phyloP scores from a whole-genome alignment of 257 asterid genomes.

The Solanum gandarillasii region DNA sequence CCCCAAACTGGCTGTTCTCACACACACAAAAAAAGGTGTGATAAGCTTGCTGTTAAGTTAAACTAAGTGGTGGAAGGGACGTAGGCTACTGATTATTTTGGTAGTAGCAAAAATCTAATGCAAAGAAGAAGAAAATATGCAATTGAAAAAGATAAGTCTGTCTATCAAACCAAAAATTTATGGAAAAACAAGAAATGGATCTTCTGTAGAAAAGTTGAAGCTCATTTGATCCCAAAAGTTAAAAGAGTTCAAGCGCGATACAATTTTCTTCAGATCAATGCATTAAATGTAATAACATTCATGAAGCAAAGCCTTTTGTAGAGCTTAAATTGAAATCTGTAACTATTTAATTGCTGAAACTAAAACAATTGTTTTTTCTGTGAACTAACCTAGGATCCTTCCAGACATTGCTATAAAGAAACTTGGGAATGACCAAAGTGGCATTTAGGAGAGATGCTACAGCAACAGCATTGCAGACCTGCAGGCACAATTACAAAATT shows the following conservation, averaged over 20 bases:
- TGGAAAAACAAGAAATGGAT: not conserved
- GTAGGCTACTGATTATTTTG: not conserved
- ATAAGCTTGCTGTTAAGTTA: not conserved
- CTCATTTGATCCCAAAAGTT: not conserved
- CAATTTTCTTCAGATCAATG: not conserved
- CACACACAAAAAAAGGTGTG: not conserved
- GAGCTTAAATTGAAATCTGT: not conserved
- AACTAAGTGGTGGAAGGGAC: not conserved
- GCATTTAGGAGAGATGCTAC: constrained; percentile 85
- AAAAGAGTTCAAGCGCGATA: not conserved
- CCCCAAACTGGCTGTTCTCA: constrained; percentile 71
- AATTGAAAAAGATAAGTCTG: not conserved
- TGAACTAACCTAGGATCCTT: constrained; percentile 65
- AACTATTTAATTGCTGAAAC: not conserved
- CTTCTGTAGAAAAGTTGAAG: not conserved
- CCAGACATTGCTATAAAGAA: constrained; percentile 97
- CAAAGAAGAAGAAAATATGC: not conserved
- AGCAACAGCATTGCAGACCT: constrained; percentile 94
- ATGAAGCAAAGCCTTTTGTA: not conserved
- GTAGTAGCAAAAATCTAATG: not conserved
- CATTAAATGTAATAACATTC: not conserved
- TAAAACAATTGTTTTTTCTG: not conserved
- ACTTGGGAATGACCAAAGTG: constrained; percentile 79
- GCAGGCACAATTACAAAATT: constrained; percentile 1
- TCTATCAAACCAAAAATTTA: not conserved